Base-by-base conservation (phyloP, 306 rosid species). In the Cucumis hystrix region DNA sequence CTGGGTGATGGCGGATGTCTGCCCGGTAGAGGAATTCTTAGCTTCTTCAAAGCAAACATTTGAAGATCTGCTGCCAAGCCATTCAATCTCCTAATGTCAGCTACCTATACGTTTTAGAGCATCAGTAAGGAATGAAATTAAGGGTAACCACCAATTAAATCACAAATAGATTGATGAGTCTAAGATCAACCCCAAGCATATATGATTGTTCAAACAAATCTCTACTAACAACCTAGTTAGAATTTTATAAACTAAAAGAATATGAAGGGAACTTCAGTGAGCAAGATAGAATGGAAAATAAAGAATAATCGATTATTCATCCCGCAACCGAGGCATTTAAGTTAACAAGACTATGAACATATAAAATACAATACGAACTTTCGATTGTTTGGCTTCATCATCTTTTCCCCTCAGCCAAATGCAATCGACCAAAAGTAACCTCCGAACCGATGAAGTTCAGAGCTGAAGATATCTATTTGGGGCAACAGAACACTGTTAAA, bases 1-100 rank as follows among this genome's bases (percentile, higher is more conserved):
- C 59, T 15, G 37, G 86, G 84, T 55, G 97, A 87, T 69, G 97
- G 97, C 4, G 89, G 86, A 82, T 90, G 97, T 54, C 97, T 88
- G 76, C 97, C 97, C 0, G 97, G 97, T 80, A 90, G 85, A 63
- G 96, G 97, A 77, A 92, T 92, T 79, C 82, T 87, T 86, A 92
- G 78, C 56, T 85, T 85, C 85, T 88, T 85, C 86, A 88, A 81
- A 37, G 97, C 96, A 80, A 90, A 92, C 97, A 92, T 90, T 85
- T 92, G 97, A 82, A 90, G 91, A 86, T 92, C 97, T 33, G 97
- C 77, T 30, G 92, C 92, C 78, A 92, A 80, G 35, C 96, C 91
- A 76, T 92, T 92, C 88, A 92, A 86, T 87, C 93, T 88, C 83
- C 85, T 92, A 78, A 92, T 79, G 83, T 92, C 97, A 59, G 91